A percentile compares a stretch with the other conserved stretches of the same genome.
phyloP scores from a whole-genome alignment of 257 asterid genomes.

The Penstemon barbatus region DNA sequence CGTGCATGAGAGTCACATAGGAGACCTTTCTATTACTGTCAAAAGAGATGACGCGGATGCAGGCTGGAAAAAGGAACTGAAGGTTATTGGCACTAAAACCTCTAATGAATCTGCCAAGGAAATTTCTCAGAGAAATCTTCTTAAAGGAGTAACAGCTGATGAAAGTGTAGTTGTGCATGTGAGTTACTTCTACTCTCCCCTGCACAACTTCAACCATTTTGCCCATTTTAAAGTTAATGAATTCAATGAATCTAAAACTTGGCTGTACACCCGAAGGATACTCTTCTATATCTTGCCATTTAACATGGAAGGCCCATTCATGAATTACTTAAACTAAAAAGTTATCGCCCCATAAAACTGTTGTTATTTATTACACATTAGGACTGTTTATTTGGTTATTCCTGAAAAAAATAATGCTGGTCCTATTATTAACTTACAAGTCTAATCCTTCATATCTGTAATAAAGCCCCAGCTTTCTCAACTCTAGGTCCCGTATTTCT shows the following conservation, averaged over 20 bases:
- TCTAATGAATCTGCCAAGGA: slow-evolving; percentile 47
- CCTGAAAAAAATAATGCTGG: background rate
- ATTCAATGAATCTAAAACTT: slow-evolving; percentile 15
- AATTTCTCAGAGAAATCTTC: slow-evolving; percentile 68
- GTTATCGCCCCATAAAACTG: background rate
- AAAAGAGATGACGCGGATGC: slow-evolving; percentile 63
- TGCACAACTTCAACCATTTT: slow-evolving; percentile 9
- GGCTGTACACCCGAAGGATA: slow-evolving; percentile 5
- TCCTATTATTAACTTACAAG: background rate
- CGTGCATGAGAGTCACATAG: slow-evolving; percentile 58
- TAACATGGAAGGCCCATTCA: slow-evolving; percentile 8
- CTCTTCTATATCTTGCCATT: background rate
- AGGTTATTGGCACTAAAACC: slow-evolving; percentile 48
- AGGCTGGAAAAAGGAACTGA: slow-evolving; percentile 55
- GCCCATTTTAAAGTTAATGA: slow-evolving; percentile 4
- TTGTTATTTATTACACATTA: background rate
- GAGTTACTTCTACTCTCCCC: slow-evolving; percentile 41
- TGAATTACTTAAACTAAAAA: background rate
- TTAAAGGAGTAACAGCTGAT: slow-evolving; percentile 94
- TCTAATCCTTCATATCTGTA: background rate
- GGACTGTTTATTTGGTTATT: background rate
- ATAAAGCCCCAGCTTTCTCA: background rate
- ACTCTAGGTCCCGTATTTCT: background rate
- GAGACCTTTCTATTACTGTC: slow-evolving; percentile 75
- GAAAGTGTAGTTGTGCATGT: slow-evolving; percentile 89